Base-by-base conservation (phyloP, 2,329 filamentous ascomycete genomes). In the Lecanicillium sp. region DNA sequence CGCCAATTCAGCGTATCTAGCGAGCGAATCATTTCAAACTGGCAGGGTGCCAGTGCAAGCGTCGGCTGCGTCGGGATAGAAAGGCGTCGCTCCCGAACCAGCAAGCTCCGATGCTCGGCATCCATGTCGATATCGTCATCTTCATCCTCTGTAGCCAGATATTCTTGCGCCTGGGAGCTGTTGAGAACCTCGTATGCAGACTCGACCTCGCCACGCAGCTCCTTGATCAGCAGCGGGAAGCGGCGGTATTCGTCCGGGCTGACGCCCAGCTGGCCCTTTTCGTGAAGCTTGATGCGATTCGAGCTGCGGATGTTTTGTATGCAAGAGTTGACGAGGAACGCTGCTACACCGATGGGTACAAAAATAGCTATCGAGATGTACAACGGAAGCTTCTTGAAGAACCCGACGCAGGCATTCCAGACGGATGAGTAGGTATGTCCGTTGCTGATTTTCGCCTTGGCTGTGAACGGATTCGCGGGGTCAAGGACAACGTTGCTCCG, bases 21-120 rank as follows among this genome's bases (percentile, higher is more conserved):
- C 9, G 78, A 75, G 20, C 83, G 71, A 45, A 95, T 84, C 76
- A 95, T 95, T 35, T 75, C 71, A 55, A 95, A 94, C 60, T 96
- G 90, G 34, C 79, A 75, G 4, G 80, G 70, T 0, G 85, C 80
- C 38, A 96, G 64, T 1, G 88, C 88, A 38, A 96, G 68, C 0
- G 80, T 87, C 1, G 84, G 85, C 46, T 75, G 73, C 4, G 71
- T 63, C 1, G 65, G 57, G 3, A 56, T 52, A 16, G 64, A 67
- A 48, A 59, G 58, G 36, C 63, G 57, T 27, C 65, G 51, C 48
- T 69, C 65, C 31, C 50, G 59, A 35, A 50, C 58, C 41, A 73
- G 59, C 14, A 65, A 47, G 11, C 56, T 57, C 18, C 64, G 53
- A 34, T 70, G 66, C 41, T 65, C 56, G 6, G 56, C 52, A 20